phyloP scores from a whole-genome alignment of 331 rosid genomes.

The Spiraea crenata region DNA sequence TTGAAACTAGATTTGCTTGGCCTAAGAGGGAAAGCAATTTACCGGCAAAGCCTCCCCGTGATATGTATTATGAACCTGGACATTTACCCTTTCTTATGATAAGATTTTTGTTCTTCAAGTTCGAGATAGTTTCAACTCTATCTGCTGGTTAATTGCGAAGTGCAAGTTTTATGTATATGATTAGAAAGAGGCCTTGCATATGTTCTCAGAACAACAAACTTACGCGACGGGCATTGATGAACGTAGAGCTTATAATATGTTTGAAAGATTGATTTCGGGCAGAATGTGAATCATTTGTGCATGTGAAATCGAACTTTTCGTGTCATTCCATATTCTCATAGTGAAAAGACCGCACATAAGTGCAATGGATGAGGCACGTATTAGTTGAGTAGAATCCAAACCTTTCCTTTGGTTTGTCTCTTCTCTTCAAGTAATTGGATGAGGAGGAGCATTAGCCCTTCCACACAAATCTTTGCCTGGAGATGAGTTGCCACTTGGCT shows the following conservation, averaged over 20 bases:
- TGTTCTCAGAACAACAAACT: too few species aligned
- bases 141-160: background rate
- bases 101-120: background rate
- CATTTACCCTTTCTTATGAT: background rate
- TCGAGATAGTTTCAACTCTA: background rate
- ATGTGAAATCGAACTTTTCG: background rate
- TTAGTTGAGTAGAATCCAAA: constrained; percentile 22
- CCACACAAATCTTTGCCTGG: constrained; percentile 38
- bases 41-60: constrained; percentile 13
- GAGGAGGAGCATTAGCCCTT: constrained; percentile 30
- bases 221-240: too few species aligned
- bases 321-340: background rate
- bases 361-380: constrained; percentile 27
- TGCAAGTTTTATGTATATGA: background rate
- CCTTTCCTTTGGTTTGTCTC: background rate
- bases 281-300: background rate
- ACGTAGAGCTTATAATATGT: background rate
- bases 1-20: background rate
- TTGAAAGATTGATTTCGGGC: background rate
- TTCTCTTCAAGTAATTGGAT: constrained; percentile 22
- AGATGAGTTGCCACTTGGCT: constrained; percentile 53
- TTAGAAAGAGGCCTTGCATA: background rate
- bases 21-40: background rate
- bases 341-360: background rate
- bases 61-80: constrained; percentile 13